Base-by-base conservation (phyloP, 164 flowering plant species). In the Umbilicus rupestris region DNA sequence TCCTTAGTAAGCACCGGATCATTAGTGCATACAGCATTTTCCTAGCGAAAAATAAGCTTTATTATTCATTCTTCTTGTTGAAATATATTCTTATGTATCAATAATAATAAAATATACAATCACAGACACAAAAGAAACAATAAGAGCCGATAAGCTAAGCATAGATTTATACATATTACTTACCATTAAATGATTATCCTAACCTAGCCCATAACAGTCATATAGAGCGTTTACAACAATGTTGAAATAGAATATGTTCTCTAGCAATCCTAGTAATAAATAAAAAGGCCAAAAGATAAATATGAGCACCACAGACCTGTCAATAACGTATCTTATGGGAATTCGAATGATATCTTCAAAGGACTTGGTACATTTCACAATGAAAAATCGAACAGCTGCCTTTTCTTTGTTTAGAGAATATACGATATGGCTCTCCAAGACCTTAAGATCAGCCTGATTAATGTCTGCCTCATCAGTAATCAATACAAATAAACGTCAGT, bases 341-440 rank as follows among this genome's bases (percentile, higher is more conserved):
- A 85, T 72, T 69, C 68, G 70, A 65, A 57, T 26, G 20, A 70
- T 31, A 37, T 74, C 71, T 20, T 73, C 75, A 22, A 68, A 44
- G 24, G 81, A 24, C 58, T 77, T 63, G n/a, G 67, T 76, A 71
- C 78, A 83, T 67, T 78, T 83, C 80, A 89, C 82, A 22, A 86
- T 76, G 68, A 82, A 94, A 69, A 91, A 85, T 39, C 73, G 72
- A 74, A 85, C 70, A 71, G 84, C 77, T 52, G 84, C 69, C 78
- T 82, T 94, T 73, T 78, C 86, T 78, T 84, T 80, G 62, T 79
- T 84, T 50, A 83, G 47, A 8, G 96, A 89, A 69, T 87, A 87
- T 22, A 78, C 81, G 68, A 55, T 67, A 74, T 84, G 84, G 60
- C 78, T 77, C 73, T 84, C 89, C 76, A 91, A 67, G 44, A 85